phyloP scores from a whole-genome alignment of 1,284 basidiomycete species.

The Ganoderma sinense region DNA sequence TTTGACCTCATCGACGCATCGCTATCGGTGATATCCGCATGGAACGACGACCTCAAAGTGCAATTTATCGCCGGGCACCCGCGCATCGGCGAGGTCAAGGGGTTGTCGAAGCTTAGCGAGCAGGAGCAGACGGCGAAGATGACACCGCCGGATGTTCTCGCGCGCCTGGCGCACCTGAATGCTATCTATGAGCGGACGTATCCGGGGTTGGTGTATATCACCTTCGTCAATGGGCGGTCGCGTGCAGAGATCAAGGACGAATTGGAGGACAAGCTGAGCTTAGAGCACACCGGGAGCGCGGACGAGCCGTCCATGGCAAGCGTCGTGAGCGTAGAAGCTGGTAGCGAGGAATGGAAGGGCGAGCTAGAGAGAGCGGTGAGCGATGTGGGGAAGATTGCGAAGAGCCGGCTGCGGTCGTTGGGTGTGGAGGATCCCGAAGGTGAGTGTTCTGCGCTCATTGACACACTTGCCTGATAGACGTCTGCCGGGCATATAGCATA shows the following conservation, averaged over 20 bases:
- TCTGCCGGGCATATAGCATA: not conserved
- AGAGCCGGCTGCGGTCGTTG: constrained; percentile 62
- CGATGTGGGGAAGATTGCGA: constrained; percentile 81
- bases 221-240: constrained; percentile 88
- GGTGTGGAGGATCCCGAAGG: constrained; percentile 39
- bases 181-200: constrained; percentile 77
- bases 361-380: constrained; percentile 78
- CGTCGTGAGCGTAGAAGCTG: constrained; percentile 50
- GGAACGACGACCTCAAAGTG: constrained; percentile 66
- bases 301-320: constrained; percentile 48
- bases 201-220: constrained; percentile 85
- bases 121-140: constrained; percentile 75
- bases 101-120: constrained; percentile 76
- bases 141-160: constrained; percentile 73
- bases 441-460: not conserved
- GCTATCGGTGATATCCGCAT: constrained; percentile 57
- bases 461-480: not conserved
- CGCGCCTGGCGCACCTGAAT: constrained; percentile 74
- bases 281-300: constrained; percentile 55
- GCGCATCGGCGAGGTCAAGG: constrained; percentile 83
- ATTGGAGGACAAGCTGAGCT: constrained; percentile 74
- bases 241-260: constrained; percentile 78
- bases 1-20: constrained; percentile 67
- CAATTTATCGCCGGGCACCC: constrained; percentile 86
- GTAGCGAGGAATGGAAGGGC: constrained; percentile 43